Evolutionary conservation across 2,329 filamentous ascomycete species (phyloP).

Genomic region (Phyllosticta ampelicida): DNA sequence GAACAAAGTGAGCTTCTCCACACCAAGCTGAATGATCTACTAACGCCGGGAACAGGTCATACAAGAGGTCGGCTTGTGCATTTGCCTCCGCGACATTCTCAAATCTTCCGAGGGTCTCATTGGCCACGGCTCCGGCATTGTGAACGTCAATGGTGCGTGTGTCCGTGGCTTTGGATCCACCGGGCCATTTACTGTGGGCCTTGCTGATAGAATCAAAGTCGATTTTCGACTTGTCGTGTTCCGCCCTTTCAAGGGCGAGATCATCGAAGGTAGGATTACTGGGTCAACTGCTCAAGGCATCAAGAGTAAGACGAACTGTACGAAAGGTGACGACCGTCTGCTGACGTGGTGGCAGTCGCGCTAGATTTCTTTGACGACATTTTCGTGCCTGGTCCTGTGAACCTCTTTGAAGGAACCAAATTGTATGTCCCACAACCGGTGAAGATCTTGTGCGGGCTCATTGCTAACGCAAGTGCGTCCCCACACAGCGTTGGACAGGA

Average conservation of each 20-base stretch:
- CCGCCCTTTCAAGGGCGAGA: conserved; percentile 89
- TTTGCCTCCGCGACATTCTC: conserved; percentile 84
- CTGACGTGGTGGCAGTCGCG: conserved; percentile 43
- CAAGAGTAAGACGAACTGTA: conserved; percentile 40
- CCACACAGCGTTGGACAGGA: conserved; percentile 55
- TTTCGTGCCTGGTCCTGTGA: conserved; percentile 48
- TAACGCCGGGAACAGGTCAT: conserved; percentile 50
- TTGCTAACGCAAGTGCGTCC: not conserved
- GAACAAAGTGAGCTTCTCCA: conserved; percentile 54
- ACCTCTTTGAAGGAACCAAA: conserved; percentile 35
- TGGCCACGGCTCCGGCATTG: conserved; percentile 80
- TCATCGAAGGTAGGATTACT: conserved; percentile 75
- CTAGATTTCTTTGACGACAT: conserved; percentile 95
- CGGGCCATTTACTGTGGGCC: not conserved
- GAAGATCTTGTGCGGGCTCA: conserved; percentile 12
- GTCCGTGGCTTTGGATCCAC: not conserved
- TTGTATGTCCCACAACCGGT: conserved; percentile 47
- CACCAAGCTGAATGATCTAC: conserved; percentile 3
- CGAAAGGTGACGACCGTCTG: not conserved
- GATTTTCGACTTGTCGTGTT: conserved; percentile 93
- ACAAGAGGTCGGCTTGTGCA: conserved; percentile 85
- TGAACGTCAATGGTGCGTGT: conserved; percentile 76
- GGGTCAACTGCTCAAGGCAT: conserved; percentile 63
- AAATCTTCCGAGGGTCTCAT: conserved; percentile 88
- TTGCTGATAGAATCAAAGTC: conserved; percentile 41